Evolutionary conservation across 1,139 yeast species (phyloP).

Genomic region (Pneumocystis carinii): DNA sequence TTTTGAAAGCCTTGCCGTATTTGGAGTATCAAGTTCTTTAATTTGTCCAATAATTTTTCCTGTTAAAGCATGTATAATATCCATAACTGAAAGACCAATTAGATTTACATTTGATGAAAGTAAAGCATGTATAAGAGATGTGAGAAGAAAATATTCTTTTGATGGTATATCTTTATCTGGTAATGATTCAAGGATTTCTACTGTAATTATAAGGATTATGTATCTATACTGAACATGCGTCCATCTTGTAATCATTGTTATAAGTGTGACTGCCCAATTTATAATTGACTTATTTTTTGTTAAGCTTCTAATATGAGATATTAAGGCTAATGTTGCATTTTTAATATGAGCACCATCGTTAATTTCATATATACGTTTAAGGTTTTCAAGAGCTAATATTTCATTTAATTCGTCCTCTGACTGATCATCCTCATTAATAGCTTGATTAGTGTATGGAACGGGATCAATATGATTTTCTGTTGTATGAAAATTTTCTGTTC

Average conservation of each 20-base stretch:
- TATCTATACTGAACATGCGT: constrained; percentile 82
- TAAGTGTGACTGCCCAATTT: constrained; percentile 42
- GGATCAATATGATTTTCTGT: background rate
- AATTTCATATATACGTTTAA: constrained; percentile 29
- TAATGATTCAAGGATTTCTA: constrained; percentile 21
- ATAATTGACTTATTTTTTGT: constrained; percentile 17
- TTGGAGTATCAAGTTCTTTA: background rate
- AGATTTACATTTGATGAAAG: constrained; percentile 68
- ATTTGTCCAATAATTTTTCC: constrained; percentile 41
- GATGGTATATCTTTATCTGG: constrained; percentile 20
- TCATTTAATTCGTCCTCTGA: constrained; percentile 12
- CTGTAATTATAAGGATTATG: constrained; percentile 38
- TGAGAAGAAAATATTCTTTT: constrained; percentile 34
- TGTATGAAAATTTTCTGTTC: constrained; percentile 3
- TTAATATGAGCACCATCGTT: constrained; percentile 26
- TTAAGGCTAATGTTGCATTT: constrained; percentile 23
- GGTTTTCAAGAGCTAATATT: constrained; percentile 19
- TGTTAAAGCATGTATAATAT: constrained; percentile 51
- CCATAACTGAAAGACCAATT: constrained; percentile 82
- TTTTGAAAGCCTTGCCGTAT: background rate
- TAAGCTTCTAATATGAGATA: constrained; percentile 21
- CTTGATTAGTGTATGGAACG: constrained; percentile 2
- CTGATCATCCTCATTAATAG: constrained; percentile 6
- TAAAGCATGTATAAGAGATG: constrained; percentile 46
- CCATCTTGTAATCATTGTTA: constrained; percentile 58